A percentile compares a stretch with the other conserved stretches of the same genome.
These are phyloP conservation scores for Grosmannia clavigera DNA, from an alignment of 2,329 filamentous ascomycete species.

Conservation along the genomic window DNA sequence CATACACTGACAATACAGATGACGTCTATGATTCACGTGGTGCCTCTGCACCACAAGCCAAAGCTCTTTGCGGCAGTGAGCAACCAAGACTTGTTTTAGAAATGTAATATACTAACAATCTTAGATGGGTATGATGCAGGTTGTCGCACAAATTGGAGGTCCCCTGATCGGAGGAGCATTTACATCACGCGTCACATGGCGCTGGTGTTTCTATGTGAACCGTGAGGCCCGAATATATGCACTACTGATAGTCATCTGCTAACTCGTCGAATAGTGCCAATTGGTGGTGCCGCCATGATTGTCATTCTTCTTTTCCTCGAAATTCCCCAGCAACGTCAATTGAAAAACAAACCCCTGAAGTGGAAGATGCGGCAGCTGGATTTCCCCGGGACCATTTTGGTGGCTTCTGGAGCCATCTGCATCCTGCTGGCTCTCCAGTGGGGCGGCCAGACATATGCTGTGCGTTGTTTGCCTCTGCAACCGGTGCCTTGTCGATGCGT, in stretches of 20 bases:
- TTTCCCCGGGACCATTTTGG: not conserved
- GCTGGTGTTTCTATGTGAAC: constrained; percentile 22
- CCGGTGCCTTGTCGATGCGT: not conserved
- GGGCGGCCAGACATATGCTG: constrained; percentile 18
- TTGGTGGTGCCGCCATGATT: constrained; percentile 15
- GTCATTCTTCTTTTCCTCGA: constrained; percentile 10
- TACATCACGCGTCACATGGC: constrained; percentile 17
- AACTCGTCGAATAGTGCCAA: constrained; percentile 10
- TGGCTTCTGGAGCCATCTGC: not conserved
- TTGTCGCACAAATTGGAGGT: constrained; percentile 19
- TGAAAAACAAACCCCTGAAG: not conserved
- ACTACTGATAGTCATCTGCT: too few species aligned
- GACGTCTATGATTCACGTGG: constrained; percentile 19
- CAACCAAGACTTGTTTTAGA: too few species aligned
- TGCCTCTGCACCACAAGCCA: constrained; percentile 12
- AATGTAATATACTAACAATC: not conserved
- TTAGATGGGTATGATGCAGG: constrained; percentile 2
- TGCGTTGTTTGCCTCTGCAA: not conserved
- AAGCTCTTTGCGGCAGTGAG: constrained; percentile 21
- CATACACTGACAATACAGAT: constrained; percentile 6
- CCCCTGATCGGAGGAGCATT: constrained; percentile 15
- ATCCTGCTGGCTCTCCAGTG: constrained; percentile 31
- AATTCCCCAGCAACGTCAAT: constrained; percentile 1
- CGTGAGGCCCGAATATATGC: not conserved
- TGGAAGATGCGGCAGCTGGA: constrained; percentile 6